A percentile compares a stretch with the other conserved stretches of the same genome.
These are phyloP conservation scores for Lentinula lateritia DNA, from an alignment of 768 basidiomycete genomes.

Conservation along the genomic window DNA sequence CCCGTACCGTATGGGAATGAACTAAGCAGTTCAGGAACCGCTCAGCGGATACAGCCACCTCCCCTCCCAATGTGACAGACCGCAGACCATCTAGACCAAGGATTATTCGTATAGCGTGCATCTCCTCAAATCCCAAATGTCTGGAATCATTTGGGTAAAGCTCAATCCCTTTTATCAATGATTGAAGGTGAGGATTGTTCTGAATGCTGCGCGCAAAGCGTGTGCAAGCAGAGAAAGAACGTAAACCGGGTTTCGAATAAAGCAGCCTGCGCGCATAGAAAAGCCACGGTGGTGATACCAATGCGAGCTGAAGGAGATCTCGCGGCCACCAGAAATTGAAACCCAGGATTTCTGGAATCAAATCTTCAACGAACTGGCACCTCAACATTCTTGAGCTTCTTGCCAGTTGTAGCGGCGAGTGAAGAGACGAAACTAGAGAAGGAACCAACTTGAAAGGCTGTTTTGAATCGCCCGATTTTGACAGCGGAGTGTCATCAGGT, in stretches of 20 bases:
- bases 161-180: constrained; percentile 35
- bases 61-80: constrained; percentile 41
- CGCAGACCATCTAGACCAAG: constrained; percentile 36
- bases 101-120: constrained; percentile 33
- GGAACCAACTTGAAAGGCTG: neutral
- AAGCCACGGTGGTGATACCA: constrained; percentile 45
- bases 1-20: constrained; percentile 33
- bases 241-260: constrained; percentile 35
- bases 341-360: constrained; percentile 46
- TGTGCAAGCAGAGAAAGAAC: constrained; percentile 34
- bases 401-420: neutral
- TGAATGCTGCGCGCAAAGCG: constrained; percentile 37
- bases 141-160: constrained; percentile 27
- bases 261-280: constrained; percentile 36
- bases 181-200: constrained; percentile 22
- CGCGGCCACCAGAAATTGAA: constrained; percentile 48
- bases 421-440: neutral
- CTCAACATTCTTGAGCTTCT: neutral
- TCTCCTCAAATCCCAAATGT: constrained; percentile 20
- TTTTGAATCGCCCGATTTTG: neutral
- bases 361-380: constrained; percentile 26
- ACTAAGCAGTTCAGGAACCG: constrained; percentile 38
- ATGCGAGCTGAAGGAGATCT: constrained; percentile 44
- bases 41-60: constrained; percentile 40
- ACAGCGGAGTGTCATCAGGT: neutral